These are phyloP conservation scores for Curvularia lunata DNA, from an alignment of 2,329 filamentous ascomycete species.

Conservation along the genomic window DNA sequence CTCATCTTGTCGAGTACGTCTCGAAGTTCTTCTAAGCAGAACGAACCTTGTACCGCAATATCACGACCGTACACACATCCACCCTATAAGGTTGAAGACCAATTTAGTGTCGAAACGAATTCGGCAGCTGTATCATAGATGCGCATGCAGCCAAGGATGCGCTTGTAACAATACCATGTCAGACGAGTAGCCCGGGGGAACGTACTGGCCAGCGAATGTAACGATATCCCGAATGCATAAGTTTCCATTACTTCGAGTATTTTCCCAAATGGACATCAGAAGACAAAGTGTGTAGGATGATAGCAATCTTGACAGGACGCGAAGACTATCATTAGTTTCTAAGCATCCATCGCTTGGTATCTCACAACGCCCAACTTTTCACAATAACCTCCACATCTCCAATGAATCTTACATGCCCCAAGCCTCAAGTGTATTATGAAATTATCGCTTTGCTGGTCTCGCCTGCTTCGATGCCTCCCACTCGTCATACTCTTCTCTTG, in stretches of 20 bases:
- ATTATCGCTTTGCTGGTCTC: slow-evolving; percentile 34
- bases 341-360: slow-evolving; percentile 22
- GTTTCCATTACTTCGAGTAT: background rate
- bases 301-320: slow-evolving; percentile 2
- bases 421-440: slow-evolving; percentile 1
- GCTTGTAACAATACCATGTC: slow-evolving; percentile 12
- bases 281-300: background rate
- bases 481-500: slow-evolving; percentile 65
- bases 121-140: slow-evolving; percentile 9
- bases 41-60: background rate
- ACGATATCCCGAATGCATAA: slow-evolving; percentile 3
- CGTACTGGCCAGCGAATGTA: background rate
- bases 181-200: background rate
- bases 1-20: slow-evolving; percentile 62
- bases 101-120: background rate
- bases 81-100: background rate
- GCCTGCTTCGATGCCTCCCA: slow-evolving; percentile 53
- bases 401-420: slow-evolving; percentile 23
- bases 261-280: background rate
- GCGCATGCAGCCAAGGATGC: slow-evolving; percentile 9
- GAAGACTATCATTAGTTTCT: slow-evolving; percentile 4
- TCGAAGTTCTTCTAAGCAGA: slow-evolving; percentile 56
- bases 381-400: slow-evolving; percentile 20
- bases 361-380: slow-evolving; percentile 23
- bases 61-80: background rate